Base-by-base conservation (phyloP, 176 grass and related monocot species). In the Oryza glumipatula region DNA sequence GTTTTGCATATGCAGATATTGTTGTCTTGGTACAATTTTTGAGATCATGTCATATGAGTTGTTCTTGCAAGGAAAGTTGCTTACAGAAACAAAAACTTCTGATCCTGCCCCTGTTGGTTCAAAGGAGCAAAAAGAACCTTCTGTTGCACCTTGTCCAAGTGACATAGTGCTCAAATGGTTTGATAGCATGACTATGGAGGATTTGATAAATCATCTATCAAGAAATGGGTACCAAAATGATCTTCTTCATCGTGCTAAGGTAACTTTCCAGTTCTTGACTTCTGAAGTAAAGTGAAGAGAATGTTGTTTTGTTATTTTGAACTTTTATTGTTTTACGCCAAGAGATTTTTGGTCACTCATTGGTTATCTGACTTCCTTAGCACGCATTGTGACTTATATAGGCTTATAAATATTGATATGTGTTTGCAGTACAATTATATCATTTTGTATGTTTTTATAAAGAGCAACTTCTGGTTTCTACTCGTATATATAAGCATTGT, bases 41-140 rank as follows among this genome's bases (percentile, higher is more conserved):
- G 85, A 94, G 77, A 94, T 98, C 15, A 90, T 95, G 85, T 88
- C 93, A 63, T 73, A 90, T 83, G 96, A 98, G 72, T 87, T 98
- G 52, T 98, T 98, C 78, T 82, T 98, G 51, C 86, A 87, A 82
- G 91, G 89, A 80, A 94, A 81, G 78, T 48, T 94, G 65, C 67
- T 84, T 68, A 83, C 68, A 75, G 83, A 85, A 68, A 75, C 67
- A 58, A 88, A 76, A 70, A 77, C 82, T 85, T 83, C 41, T 51
- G 90, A 80, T 36, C 54, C 76, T 48, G 43, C 10, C 7, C 60
- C 35, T 65, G 46, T 64, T 72, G 24, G 26, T 81, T 69, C 64
- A 10, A 88, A 83, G 71, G 87, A 64, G 33, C 77, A 79, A 61
- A 88, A 85, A 21, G 66, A 86, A 84, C 72, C 51, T 71, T 71